Evolutionary conservation across 2,329 filamentous ascomycete genomes (phyloP), one percentile per base, ranked within the genome.

Genomic region (Parafenestella ontariensis): DNA sequence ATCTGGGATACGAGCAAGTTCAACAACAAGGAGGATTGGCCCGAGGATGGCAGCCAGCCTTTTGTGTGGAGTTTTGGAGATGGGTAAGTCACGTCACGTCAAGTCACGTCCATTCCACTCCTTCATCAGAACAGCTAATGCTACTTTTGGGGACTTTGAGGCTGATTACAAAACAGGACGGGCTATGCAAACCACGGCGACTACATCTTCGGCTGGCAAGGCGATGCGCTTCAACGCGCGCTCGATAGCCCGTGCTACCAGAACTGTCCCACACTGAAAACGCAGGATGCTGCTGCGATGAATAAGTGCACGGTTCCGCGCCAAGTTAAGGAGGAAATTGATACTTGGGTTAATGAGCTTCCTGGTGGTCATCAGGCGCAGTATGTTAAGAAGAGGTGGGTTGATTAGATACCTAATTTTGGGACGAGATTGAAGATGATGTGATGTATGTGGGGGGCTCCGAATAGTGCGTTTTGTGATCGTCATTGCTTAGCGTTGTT

Each of bases 141-240:
- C 18, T 1, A 5, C 24, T 4, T 10, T n/a, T 31, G 9, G 11
- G 11, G 28, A 3, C 28, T 31, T 10, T 31, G 10, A 26, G 21
- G 29, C 18, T 11, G 40, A 42, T 48, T 9, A 20, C 15, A 34
- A 15, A 10, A 17, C 20, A 65, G 73, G 24, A 77, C 77, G 39
- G 80, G 81, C 31, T 75, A 79, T n/a, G 81, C 78, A 3, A 81
- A 80, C 15, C 80, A 83, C 66, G 81, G 80, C 34, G 80, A 83
- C 70, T 83, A 83, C 66, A 65, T 83, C 57, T 83, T 83, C 63
- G 81, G 81, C 50, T 82, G 81, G 81, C 75, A 82, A 68, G 78
- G 69, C 52, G 73, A 82, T 64, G 73, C 77, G 5, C 76, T 83
- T 29, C 81, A 83, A 67, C 77, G 66, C 24, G 66, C 62, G 11